Conservation (phyloP, 495 filamentous ascomycete genomes). For the Staphylotrichum longicolle region DNA sequence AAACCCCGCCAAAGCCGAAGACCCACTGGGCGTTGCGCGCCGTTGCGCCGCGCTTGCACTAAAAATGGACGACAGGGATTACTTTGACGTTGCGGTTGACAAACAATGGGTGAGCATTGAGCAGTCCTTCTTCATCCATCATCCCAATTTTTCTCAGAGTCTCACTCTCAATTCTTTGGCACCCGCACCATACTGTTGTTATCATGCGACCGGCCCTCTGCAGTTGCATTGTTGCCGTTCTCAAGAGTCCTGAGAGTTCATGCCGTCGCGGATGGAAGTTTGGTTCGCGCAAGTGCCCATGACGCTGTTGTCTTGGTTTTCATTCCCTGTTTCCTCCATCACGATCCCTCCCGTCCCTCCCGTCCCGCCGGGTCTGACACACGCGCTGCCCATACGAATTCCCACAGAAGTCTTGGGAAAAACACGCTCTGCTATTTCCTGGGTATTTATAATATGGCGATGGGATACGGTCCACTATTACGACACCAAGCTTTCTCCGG, state of each 20-base stretch:
- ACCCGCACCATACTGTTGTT: too few species aligned
- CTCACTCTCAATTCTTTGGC: too few species aligned
- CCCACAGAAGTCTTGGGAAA: background rate
- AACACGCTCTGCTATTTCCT: too few species aligned
- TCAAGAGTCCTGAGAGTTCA: too few species aligned
- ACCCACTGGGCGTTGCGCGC: background rate
- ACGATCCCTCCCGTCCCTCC: too few species aligned
- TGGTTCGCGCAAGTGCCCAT: background rate
- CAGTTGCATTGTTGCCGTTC: too few species aligned
- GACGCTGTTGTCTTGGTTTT: constrained; percentile 21
- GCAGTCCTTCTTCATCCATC: background rate
- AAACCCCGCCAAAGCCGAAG: background rate
- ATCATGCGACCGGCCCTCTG: too few species aligned
- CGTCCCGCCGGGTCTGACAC: too few species aligned
- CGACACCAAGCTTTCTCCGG: constrained; percentile 1
- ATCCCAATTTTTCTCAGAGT: too few species aligned
- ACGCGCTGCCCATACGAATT: background rate
- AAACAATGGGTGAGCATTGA: constrained; percentile 32
- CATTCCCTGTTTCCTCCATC: background rate
- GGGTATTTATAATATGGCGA: background rate
- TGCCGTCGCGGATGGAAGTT: too few species aligned
- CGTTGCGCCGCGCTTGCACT: background rate
- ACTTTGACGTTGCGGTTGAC: constrained; percentile 19
- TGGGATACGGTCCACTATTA: background rate
- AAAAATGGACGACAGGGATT: constrained; percentile 20